These are phyloP conservation scores for Hibiscus mutabilis DNA, from an alignment of 345 rosid genomes.

Conservation along the genomic window DNA sequence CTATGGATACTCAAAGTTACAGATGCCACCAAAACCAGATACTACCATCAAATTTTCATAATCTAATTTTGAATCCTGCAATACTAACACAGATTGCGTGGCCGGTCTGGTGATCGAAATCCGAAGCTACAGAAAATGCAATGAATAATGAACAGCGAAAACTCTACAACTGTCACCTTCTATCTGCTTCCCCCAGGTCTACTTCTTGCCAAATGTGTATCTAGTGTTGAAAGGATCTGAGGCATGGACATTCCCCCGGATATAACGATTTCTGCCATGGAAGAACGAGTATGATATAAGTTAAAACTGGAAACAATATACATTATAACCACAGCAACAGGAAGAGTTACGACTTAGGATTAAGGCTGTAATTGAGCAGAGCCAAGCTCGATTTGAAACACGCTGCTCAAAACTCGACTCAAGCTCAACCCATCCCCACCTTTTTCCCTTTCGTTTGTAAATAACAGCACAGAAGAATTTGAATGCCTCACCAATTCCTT, in stretches of 20 bases:
- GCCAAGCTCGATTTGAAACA: not conserved
- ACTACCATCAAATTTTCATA: conserved; percentile 8
- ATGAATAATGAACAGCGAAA: conserved; percentile 6
- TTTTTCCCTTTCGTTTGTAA: not conserved
- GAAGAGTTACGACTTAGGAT: not conserved
- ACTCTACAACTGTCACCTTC: conserved; percentile 31
- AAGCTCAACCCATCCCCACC: not conserved
- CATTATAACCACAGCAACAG: not conserved
- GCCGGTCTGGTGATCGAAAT: conserved; percentile 4
- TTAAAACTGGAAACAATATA: not conserved
- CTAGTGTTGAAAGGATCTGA: conserved; percentile 70
- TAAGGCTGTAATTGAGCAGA: not conserved
- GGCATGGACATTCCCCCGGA: conserved; percentile 99
- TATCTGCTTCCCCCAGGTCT: conserved; percentile 42
- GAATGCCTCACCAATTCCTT: conserved; percentile 82
- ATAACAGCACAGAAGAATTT: not conserved
- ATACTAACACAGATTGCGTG: conserved; percentile 5
- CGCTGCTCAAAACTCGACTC: not conserved
- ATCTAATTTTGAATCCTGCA: not conserved
- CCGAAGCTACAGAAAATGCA: not conserved
- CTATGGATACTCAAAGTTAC: conserved; percentile 23
- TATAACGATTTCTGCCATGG: conserved; percentile 78
- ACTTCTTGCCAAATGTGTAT: conserved; percentile 51
- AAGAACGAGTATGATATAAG: conserved; percentile 10
- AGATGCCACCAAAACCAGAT: conserved; percentile 19